Percentiles rank a stretch among this genome's conserved stretches.
phyloP scores from a whole-genome alignment of 495 filamentous ascomycete species.

The Pyrenula aspistea region DNA sequence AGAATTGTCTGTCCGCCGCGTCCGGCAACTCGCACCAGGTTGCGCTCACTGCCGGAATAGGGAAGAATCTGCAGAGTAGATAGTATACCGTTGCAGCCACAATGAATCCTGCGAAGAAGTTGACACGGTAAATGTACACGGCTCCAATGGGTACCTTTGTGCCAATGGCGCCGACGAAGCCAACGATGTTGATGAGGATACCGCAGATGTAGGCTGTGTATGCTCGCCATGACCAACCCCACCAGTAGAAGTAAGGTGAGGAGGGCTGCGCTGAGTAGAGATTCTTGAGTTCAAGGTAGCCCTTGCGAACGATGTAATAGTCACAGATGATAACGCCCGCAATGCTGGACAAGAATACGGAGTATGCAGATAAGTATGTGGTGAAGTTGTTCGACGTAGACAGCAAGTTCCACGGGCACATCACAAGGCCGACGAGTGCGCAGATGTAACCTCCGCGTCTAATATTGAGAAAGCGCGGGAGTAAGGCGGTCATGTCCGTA shows the following conservation, averaged over 20 bases:
- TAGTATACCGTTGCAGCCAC: slow-evolving; percentile 61
- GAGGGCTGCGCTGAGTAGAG: slow-evolving; percentile 61
- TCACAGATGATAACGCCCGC: slow-evolving; percentile 83
- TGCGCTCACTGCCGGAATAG: slow-evolving; percentile 61
- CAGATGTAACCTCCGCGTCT: slow-evolving; percentile 86
- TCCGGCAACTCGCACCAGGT: slow-evolving; percentile 75
- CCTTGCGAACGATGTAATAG: slow-evolving; percentile 80
- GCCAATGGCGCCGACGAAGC: slow-evolving; percentile 77
- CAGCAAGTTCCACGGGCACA: slow-evolving; percentile 85
- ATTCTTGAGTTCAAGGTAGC: slow-evolving; percentile 67
- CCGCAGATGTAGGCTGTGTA: slow-evolving; percentile 77
- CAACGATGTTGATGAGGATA: slow-evolving; percentile 86
- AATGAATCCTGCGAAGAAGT: slow-evolving; percentile 78
- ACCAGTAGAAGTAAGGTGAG: slow-evolving; percentile 61
- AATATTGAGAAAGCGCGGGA: slow-evolving; percentile 79
- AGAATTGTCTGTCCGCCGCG: slow-evolving; percentile 26
- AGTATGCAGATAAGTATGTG: slow-evolving; percentile 89
- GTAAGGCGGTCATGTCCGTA: slow-evolving; percentile 82
- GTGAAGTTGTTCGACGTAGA: slow-evolving; percentile 75
- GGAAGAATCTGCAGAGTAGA: slow-evolving; percentile 51
- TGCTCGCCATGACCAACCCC: slow-evolving; percentile 70
- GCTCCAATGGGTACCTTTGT: slow-evolving; percentile 62
- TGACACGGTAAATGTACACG: slow-evolving; percentile 78
- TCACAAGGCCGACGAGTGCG: slow-evolving; percentile 68
- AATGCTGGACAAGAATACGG: slow-evolving; percentile 89